Evolutionary conservation across 768 basidiomycete species (phyloP), one percentile per base, ranked within the genome.

Genomic region (Dentipellis fragilis): DNA sequence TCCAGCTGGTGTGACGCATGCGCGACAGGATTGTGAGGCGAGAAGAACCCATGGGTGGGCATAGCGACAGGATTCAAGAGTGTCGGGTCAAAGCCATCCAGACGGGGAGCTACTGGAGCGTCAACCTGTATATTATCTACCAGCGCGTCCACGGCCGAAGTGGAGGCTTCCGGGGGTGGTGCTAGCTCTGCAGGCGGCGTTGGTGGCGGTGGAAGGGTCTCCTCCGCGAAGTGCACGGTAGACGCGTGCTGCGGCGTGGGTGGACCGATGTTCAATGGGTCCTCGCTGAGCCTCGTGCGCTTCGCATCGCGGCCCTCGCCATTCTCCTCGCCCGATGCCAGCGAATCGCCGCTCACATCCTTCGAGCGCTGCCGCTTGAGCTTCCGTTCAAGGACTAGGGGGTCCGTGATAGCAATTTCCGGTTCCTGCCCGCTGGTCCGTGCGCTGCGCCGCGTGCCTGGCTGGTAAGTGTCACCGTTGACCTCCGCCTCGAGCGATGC

Each of bases 351-450:
- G 40, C 65, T 63, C 2, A 65, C 58, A 59, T 78, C 76, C 66
- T 73, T 77, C 10, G 74, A 73, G 34, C 87, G 77, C 62, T 90
- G 78, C 68, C 55, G 78, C 77, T 52, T 79, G 73, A 50, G 65
- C 72, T 47, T 71, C 74, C 90, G 77, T 68, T 92, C 90, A 7
- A 93, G 73, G 62, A 80, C 77, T 23, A 81, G 76, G 14, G 86
- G 85, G 63, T 90, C 90, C 2, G 86, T 88, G 55, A 89, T 85
- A 6, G 75, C 61, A 37, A 87, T 69, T 64, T 93, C 89, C 3
- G 83, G 85, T 54, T 80, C 73, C 55, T 79, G 77, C 1, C 90
- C 90, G 64, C 81, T 89, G 54, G 82, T 75, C 42, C 91, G 76
- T 2, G 85, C 83, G 60, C 87, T 90, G 59, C 88, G 74, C 57